These are phyloP conservation scores for Fusarium secorum DNA, from an alignment of 2,329 filamentous ascomycete genomes.

Conservation along the genomic window DNA sequence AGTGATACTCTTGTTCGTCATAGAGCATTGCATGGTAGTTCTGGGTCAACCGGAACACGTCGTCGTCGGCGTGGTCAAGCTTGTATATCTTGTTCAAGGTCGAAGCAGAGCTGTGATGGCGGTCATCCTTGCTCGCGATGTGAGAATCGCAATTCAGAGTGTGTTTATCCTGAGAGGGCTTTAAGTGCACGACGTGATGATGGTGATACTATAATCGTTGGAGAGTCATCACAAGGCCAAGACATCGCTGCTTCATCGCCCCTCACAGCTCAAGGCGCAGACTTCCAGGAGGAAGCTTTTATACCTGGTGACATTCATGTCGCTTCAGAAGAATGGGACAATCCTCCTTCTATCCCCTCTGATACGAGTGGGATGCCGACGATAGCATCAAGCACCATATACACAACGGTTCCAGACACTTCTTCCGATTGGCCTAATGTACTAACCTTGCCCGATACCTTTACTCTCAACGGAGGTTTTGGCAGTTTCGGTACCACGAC, in stretches of 20 bases:
- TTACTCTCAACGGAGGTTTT: fast-evolving
- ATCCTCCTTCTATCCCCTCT: neutral
- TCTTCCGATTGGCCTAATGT: neutral
- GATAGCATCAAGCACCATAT: neutral
- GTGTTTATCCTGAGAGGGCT: fast-evolving
- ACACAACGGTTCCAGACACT: neutral
- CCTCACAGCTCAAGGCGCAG: neutral
- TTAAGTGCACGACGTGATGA: fast-evolving
- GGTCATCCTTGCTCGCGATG: fast-evolving
- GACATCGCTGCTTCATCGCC: neutral
- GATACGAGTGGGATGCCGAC: neutral
- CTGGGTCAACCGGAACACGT: fast-evolving
- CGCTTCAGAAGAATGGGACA: neutral
- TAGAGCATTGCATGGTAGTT: neutral
- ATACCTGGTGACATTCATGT: fast-evolving
- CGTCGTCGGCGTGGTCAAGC: neutral
- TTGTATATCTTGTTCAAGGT: neutral
- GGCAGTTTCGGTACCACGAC: fast-evolving
- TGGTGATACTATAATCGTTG: fast-evolving
- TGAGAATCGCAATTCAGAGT: fast-evolving
- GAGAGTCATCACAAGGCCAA: neutral
- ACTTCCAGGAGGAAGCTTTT: fast-evolving
- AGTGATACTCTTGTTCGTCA: neutral
- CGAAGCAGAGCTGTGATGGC: neutral
- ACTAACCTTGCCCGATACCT: neutral